A percentile compares a stretch with the other conserved stretches of the same genome.
These are phyloP conservation scores for Dactylellina cionopaga DNA, from an alignment of 2,329 filamentous ascomycete genomes.

Conservation along the genomic window DNA sequence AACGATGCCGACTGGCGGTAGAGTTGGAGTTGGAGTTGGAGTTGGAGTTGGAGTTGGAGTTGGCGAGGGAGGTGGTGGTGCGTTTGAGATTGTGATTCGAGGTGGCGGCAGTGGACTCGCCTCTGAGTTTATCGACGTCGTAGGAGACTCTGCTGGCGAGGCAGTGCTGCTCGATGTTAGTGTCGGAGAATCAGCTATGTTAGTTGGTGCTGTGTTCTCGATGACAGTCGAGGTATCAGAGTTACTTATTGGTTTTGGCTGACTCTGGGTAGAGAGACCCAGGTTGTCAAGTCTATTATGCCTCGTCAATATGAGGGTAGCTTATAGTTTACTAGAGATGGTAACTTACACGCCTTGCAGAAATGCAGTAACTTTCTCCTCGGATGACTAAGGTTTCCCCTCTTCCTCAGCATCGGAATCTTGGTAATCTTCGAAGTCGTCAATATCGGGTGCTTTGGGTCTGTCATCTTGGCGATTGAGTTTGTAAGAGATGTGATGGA, in stretches of 20 bases:
- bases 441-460: too few species aligned
- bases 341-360: constrained; percentile 1
- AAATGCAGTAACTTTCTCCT: not conserved
- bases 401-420: not conserved
- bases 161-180: too few species aligned
- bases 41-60: not conserved
- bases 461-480: too few species aligned
- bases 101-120: too few species aligned
- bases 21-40: not conserved
- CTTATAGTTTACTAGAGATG: too few species aligned
- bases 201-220: too few species aligned
- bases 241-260: not conserved
- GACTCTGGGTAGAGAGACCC: not conserved
- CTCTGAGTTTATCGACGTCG: not conserved
- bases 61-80: not conserved
- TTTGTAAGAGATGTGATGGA: not conserved
- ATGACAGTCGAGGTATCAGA: not conserved
- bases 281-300: too few species aligned
- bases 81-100: too few species aligned
- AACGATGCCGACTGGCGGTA: not conserved
- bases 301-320: too few species aligned
- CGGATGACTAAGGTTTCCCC: not conserved
- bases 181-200: too few species aligned
- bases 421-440: constrained; percentile 16
- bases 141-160: too few species aligned